phyloP scores from a whole-genome alignment of 257 asterid genomes.

The Solanum megistacrolobum region DNA sequence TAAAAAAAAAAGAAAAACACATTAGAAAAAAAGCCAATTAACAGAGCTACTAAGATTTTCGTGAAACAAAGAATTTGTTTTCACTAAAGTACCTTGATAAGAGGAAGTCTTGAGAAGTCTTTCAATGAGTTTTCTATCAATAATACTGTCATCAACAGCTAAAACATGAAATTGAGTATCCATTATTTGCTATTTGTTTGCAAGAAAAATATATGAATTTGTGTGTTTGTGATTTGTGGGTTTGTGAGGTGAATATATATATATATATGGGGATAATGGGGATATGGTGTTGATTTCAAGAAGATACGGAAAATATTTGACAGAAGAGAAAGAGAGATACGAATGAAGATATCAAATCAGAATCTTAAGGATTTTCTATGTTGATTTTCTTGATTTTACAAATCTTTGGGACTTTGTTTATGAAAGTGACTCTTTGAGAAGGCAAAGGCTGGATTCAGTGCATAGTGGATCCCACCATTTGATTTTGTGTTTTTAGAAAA shows the following conservation, averaged over 20 bases:
- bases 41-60: no score
- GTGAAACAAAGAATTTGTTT: no score
- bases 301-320: slow-evolving; percentile 1
- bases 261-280: not conserved
- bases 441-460: not conserved
- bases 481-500: not conserved
- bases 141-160: slow-evolving; percentile 54
- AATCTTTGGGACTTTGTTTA: not conserved
- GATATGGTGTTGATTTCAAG: not conserved
- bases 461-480: not conserved
- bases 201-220: not conserved
- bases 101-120: slow-evolving; percentile 50
- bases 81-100: slow-evolving; percentile 26
- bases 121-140: slow-evolving; percentile 54
- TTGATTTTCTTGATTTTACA: not conserved
- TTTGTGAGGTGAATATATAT: not conserved
- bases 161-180: slow-evolving; percentile 48
- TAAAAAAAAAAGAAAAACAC: not conserved
- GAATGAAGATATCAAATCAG: not conserved
- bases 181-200: slow-evolving; percentile 12
- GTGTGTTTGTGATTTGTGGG: not conserved
- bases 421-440: not conserved
- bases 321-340: not conserved
- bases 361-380: not conserved
- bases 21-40: not conserved